Evolutionary conservation across 1,284 basidiomycete genomes (phyloP).

Genomic region (Puccinia triticina): DNA sequence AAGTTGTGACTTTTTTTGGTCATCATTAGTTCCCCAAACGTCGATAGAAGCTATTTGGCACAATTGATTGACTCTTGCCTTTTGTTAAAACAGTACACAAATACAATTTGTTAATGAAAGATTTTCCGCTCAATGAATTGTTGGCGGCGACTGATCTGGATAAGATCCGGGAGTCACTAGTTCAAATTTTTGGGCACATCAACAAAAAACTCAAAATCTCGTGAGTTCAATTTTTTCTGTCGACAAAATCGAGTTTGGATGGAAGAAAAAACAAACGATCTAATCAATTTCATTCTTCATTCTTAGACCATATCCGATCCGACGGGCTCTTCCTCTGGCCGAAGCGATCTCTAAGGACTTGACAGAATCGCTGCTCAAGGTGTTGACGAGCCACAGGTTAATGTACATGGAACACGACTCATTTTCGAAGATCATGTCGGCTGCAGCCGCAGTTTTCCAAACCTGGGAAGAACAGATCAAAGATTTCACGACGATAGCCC

Average conservation of each 20-base stretch:
- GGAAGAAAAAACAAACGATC: neutral
- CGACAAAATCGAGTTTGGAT: neutral
- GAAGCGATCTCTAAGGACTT: constrained; percentile 98
- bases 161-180: constrained; percentile 85
- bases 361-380: constrained; percentile 88
- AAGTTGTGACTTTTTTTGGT: constrained; percentile 57
- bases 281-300: neutral
- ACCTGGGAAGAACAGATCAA: constrained; percentile 98
- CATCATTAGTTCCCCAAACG: neutral
- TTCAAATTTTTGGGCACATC: constrained; percentile 86
- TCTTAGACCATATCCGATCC: constrained; percentile 80
- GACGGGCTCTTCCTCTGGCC: constrained; percentile 89
- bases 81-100: constrained; percentile 72
- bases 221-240: constrained; percentile 54
- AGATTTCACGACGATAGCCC: constrained; percentile 95
- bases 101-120: constrained; percentile 98
- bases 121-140: constrained; percentile 95
- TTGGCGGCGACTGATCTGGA: constrained; percentile 92
- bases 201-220: constrained; percentile 93
- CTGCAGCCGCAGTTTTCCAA: constrained; percentile 80
- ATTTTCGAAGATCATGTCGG: constrained; percentile 80
- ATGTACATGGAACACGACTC: constrained; percentile 92
- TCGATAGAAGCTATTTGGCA: neutral
- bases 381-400: constrained; percentile 83
- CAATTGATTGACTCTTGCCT: neutral